A percentile compares a stretch with the other conserved stretches of the same genome.
Conservation (phyloP, 2,329 filamentous ascomycete genomes). For the Erysiphe pulchra region DNA sequence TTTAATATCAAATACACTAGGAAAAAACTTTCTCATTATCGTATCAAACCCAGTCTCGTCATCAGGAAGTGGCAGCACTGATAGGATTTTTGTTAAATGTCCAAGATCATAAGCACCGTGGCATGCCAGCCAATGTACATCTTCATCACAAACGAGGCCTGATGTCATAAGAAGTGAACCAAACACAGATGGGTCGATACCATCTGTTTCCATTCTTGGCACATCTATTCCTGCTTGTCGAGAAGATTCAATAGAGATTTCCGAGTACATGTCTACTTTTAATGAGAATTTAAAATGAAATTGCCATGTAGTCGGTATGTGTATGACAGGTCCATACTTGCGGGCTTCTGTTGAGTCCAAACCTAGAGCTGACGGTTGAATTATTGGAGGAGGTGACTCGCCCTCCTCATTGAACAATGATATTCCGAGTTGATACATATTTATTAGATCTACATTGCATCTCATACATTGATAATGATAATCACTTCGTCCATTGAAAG, state of each 20-base stretch:
- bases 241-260: slow-evolving; percentile 78
- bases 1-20: slow-evolving; percentile 84
- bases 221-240: slow-evolving; percentile 89
- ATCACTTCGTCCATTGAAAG: slow-evolving; percentile 82
- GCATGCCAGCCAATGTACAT: slow-evolving; percentile 91
- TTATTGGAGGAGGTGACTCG: slow-evolving; percentile 45
- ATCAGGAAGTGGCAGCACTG: slow-evolving; percentile 57
- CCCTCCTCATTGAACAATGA: slow-evolving; percentile 82
- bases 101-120: slow-evolving; percentile 97
- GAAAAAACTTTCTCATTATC: slow-evolving; percentile 80
- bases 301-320: slow-evolving; percentile 80
- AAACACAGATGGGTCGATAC: slow-evolving; percentile 76
- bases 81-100: slow-evolving; percentile 83
- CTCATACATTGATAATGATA: slow-evolving; percentile 97
- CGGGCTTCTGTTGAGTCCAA: slow-evolving; percentile 18
- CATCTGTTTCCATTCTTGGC: slow-evolving; percentile 53
- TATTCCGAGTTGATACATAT: slow-evolving; percentile 90
- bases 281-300: slow-evolving; percentile 97
- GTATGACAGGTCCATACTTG: slow-evolving; percentile 18
- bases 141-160: slow-evolving; percentile 63
- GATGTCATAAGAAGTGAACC: slow-evolving; percentile 77
- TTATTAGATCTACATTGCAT: slow-evolving; percentile 90
- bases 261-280: slow-evolving; percentile 91
- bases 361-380: slow-evolving; percentile 22
- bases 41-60: slow-evolving; percentile 77